Conservation (phyloP, 495 filamentous ascomycete genomes). For the Aspergillus campestris region DNA sequence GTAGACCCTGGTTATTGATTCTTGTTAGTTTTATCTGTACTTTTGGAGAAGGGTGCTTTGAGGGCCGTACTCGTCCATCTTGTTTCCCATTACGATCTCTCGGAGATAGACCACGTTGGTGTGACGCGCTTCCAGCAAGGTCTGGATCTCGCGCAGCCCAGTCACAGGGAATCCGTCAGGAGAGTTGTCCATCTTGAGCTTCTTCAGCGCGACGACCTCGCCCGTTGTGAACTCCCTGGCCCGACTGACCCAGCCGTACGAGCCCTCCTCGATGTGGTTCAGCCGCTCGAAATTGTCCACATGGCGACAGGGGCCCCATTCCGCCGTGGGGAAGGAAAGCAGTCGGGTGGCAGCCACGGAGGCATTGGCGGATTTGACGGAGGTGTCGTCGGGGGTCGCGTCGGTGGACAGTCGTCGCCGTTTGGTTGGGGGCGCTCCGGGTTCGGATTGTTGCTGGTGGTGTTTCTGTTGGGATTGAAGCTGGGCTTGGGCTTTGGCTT, state of each 20-base stretch:
- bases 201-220: constrained; percentile 86
- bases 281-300: constrained; percentile 85
- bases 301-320: constrained; percentile 69
- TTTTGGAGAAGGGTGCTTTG: constrained; percentile 12
- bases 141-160: constrained; percentile 81
- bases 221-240: constrained; percentile 74
- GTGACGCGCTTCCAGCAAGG: constrained; percentile 56
- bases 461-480: constrained; percentile 5
- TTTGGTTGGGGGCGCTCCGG: constrained; percentile 29
- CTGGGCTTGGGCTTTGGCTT: constrained; percentile 12
- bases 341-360: constrained; percentile 24
- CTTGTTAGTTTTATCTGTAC: constrained; percentile 14
- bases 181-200: constrained; percentile 80
- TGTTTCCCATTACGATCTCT: constrained; percentile 81
- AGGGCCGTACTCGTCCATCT: constrained; percentile 59
- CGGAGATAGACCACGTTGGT: constrained; percentile 67
- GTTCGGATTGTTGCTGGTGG: constrained; percentile 6
- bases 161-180: constrained; percentile 89
- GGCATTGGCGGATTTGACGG: constrained; percentile 16
- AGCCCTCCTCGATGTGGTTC: constrained; percentile 96
- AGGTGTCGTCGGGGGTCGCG: constrained; percentile 19
- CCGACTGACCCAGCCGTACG: constrained; percentile 89
- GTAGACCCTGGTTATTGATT: constrained; percentile 56
- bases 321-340: constrained; percentile 59
- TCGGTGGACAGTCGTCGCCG: constrained; percentile 42